Evolutionary conservation across 257 asterid genomes (phyloP).

Genomic region (Solanum clarkiae): DNA sequence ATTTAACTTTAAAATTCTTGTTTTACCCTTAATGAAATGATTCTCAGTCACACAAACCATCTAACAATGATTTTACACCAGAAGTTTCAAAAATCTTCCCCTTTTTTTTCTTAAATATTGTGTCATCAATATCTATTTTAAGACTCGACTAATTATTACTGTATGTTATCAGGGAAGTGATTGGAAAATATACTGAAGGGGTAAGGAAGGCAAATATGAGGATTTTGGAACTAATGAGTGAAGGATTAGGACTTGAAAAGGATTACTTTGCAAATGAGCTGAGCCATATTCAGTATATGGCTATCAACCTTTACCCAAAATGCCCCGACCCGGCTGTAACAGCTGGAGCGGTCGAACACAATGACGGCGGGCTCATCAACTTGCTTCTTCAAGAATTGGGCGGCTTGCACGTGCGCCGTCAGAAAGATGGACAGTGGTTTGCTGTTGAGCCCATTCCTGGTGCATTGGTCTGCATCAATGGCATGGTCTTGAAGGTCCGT

Average conservation of each 20-base stretch:
- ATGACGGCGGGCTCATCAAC: not conserved
- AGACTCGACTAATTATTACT: not conserved
- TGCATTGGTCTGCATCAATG: not conserved
- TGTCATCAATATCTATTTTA: too few species aligned
- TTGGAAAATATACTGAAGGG: not conserved
- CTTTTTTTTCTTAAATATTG: too few species aligned
- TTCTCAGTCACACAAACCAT: too few species aligned
- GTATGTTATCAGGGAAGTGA: not conserved
- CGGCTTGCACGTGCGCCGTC: not conserved
- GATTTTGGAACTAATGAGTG: not conserved
- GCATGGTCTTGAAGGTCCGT: not conserved
- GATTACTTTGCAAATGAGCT: not conserved
- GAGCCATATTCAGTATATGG: not conserved
- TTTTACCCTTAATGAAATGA: too few species aligned
- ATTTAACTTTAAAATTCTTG: too few species aligned
- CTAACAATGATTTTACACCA: too few species aligned
- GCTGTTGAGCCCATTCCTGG: not conserved
- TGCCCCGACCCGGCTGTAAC: not conserved
- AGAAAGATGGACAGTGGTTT: slow-evolving; percentile 1
- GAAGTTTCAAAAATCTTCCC: too few species aligned
- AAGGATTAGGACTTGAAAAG: not conserved
- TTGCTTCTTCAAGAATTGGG: not conserved
- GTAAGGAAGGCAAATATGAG: not conserved
- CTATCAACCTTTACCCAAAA: not conserved
- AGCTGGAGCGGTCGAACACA: not conserved